Base-by-base conservation (phyloP, 768 basidiomycete genomes). In the Mycena chlorophos region DNA sequence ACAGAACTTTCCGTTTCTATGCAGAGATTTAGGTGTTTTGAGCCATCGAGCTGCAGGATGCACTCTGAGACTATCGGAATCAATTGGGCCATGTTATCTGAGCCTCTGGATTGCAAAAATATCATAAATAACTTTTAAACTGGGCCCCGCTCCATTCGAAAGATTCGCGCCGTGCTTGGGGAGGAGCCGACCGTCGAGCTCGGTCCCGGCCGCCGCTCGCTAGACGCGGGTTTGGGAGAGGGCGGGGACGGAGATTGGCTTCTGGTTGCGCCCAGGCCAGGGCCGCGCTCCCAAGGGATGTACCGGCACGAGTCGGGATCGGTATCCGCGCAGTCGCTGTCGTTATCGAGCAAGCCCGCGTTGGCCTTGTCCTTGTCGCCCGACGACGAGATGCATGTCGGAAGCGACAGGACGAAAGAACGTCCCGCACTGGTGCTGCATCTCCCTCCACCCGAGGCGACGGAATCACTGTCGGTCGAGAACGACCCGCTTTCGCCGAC, bases 141-240 rank as follows among this genome's bases (percentile, higher is more conserved):
- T n/a, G n/a, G n/a, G n/a, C n/a, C n/a, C 45, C 45, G 45, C 22
- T 46, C 45, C 45, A 20, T 46, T 6, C 45, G 45, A 20, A 46
- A 46, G 45, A 46, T 46, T 25, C 45, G 45, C 45, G 45, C 45
- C 12, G 45, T 46, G 13, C 25, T 46, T 5, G 45, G 45, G 6
- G 45, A 46, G n/a, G 45, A 46, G 45, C 45, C 45, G 23, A 46
- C 45, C 23, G 45, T 46, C 45, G 45, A 25, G 45, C 45, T 46
- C 23, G 45, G 10, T 6, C 20, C 45, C 45, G 45, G 22, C 8
- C 22, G 13, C 6, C 13, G 22, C 40, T 14, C 40, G 8, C 40
- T 20, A 22, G 40, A 42, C 40, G 6, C n/a, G n/a, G n/a, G n/a
- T n/a, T n/a, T n/a, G n/a, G n/a, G n/a, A n/a, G n/a, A n/a, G n/a